Percentiles rank a stretch among this genome's conserved stretches.
Conservation (phyloP, 257 asterid species). For the Solanum sitiens region DNA sequence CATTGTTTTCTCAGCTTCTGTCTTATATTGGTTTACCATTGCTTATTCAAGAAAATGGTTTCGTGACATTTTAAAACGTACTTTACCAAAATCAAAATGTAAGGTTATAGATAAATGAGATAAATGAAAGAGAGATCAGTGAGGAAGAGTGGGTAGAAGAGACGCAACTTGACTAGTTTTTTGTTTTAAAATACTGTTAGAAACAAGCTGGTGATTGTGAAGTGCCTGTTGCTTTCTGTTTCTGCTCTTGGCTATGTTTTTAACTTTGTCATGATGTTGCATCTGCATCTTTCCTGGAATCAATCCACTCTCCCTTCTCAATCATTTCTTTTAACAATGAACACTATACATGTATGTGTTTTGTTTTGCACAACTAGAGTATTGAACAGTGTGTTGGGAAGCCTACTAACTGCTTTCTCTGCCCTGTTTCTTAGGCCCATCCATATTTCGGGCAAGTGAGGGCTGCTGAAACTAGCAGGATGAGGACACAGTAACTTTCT, state of each 20-base stretch:
- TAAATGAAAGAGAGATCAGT: not conserved
- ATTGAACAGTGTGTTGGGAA: not conserved
- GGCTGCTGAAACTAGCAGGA: conserved; percentile 7
- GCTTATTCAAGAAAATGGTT: not conserved
- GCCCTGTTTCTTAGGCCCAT: not conserved
- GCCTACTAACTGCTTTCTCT: not conserved
- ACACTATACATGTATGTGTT: not conserved
- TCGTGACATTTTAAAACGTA: not conserved
- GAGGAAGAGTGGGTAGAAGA: not conserved
- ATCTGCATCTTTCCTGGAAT: not conserved
- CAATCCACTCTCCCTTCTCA: not conserved
- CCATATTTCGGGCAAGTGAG: conserved; percentile 5
- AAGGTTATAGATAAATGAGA: not conserved
- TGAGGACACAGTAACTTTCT: not conserved
- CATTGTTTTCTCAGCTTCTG: not conserved
- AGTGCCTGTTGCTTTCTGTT: not conserved
- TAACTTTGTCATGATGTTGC: not conserved
- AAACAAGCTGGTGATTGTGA: not conserved
- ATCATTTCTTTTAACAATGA: not conserved
- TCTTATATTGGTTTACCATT: not conserved
- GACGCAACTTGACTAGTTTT: not conserved
- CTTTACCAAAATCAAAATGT: not conserved
- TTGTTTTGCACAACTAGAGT: not conserved
- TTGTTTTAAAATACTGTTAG: not conserved
- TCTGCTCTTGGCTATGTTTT: not conserved